Conservation (phyloP, 352 stramenopile genomes). For the Globisporangium alternatum region DNA sequence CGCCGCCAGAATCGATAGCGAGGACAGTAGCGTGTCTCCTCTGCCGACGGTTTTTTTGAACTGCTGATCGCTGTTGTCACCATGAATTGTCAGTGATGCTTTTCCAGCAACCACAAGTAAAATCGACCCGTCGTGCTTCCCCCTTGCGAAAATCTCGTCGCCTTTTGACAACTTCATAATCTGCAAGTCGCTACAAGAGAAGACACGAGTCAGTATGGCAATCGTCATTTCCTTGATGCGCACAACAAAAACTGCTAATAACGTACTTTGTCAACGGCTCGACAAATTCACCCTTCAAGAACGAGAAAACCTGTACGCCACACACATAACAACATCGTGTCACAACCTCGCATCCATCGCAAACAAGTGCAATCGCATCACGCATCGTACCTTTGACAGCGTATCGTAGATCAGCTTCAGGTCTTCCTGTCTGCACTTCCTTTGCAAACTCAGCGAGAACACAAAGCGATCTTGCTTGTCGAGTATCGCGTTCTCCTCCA, state of each 20-base stretch:
- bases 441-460: slow-evolving; percentile 51
- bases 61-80: slow-evolving; percentile 24
- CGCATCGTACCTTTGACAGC: slow-evolving; percentile 47
- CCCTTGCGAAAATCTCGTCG: slow-evolving; percentile 54
- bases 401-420: slow-evolving; percentile 80
- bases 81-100: slow-evolving; percentile 58
- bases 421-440: slow-evolving; percentile 67
- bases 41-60: slow-evolving; percentile 54
- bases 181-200: slow-evolving; percentile 41
- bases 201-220: slow-evolving; percentile 1
- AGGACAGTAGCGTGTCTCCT: slow-evolving; percentile 74
- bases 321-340: background rate
- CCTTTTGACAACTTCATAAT: slow-evolving; percentile 48
- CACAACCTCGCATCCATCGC: background rate
- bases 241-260: background rate
- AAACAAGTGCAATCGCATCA: background rate
- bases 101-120: slow-evolving; percentile 64
- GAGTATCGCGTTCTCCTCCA: slow-evolving; percentile 57
- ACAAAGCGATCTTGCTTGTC: slow-evolving; percentile 67
- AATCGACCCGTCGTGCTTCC: slow-evolving; percentile 71
- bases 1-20: slow-evolving; percentile 56
- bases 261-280: slow-evolving; percentile 45
- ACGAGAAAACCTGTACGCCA: slow-evolving; percentile 55
- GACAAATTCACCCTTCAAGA: slow-evolving; percentile 67
- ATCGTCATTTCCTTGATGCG: background rate